Conservation (phyloP, 495 filamentous ascomycete genomes). For the Xylaria telfairii region DNA sequence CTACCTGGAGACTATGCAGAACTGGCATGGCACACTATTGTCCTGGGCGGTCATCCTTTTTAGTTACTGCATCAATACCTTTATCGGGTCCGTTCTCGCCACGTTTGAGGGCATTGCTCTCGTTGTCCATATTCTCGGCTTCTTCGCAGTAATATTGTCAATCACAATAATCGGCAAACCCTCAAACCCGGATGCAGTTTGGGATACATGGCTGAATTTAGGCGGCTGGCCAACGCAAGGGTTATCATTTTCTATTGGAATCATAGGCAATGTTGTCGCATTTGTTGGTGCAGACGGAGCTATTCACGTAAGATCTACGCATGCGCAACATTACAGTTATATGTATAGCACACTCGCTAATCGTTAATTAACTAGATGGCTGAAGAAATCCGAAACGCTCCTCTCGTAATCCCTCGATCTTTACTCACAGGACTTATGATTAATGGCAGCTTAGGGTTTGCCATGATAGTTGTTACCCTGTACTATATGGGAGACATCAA, state of each 20-base stretch:
- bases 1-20: conserved; percentile 48
- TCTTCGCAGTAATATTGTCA: conserved; percentile 53
- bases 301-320: background rate
- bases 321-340: too few relatives aligned
- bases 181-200: too few relatives aligned
- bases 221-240: background rate
- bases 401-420: too few relatives aligned
- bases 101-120: conserved; percentile 63
- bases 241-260: background rate
- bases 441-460: background rate
- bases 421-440: too few relatives aligned
- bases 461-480: background rate
- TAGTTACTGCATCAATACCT: conserved; percentile 62
- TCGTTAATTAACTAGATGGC: too few relatives aligned
- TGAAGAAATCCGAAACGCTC: too few relatives aligned
- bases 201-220: background rate
- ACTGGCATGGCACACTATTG: conserved; percentile 68
- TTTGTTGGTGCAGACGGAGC: background rate
- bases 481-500: background rate
- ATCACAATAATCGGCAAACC: background rate
- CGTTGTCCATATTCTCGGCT: conserved; percentile 64
- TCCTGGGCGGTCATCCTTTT: conserved; percentile 58
- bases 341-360: too few relatives aligned
- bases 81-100: conserved; percentile 58
- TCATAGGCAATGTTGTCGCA: background rate